These are phyloP conservation scores for Neonectria ditissima DNA, from an alignment of 2,329 filamentous ascomycete species.

Conservation along the genomic window DNA sequence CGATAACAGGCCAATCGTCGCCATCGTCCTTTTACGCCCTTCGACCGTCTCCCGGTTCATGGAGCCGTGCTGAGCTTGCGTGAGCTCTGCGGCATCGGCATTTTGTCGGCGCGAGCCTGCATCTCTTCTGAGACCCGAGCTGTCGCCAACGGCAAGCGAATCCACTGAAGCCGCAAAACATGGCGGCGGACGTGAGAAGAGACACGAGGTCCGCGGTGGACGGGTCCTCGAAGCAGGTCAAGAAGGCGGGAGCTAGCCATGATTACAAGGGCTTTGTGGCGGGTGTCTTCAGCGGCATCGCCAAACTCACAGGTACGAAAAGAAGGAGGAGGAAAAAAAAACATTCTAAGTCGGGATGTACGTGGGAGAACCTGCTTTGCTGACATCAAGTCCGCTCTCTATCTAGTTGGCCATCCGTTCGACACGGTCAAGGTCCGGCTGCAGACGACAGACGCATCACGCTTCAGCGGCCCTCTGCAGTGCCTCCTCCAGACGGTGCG, in stretches of 20 bases:
- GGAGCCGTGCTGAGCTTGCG: neutral
- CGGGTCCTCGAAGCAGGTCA: slow-evolving; percentile 9
- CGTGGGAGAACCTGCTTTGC: slow-evolving; percentile 9
- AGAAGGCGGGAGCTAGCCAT: slow-evolving; percentile 47
- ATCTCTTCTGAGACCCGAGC: too few species aligned
- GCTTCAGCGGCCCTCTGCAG: slow-evolving; percentile 88
- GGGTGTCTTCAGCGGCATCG: slow-evolving; percentile 93
- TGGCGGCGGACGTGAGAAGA: slow-evolving; percentile 40
- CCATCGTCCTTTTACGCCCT: neutral
- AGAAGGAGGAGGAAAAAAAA: too few species aligned
- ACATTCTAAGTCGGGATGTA: too few species aligned
- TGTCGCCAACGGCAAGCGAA: neutral
- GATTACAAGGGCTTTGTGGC: slow-evolving; percentile 96
- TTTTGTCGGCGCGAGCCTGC: slow-evolving; percentile 1
- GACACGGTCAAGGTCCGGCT: slow-evolving; percentile 97
- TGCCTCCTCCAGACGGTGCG: slow-evolving; percentile 87
- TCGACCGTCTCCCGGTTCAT: neutral
- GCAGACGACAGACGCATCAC: slow-evolving; percentile 82
- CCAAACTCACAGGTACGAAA: slow-evolving; percentile 82
- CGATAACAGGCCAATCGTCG: neutral
- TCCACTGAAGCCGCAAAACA: slow-evolving; percentile 17
- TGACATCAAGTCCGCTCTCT: slow-evolving; percentile 1
- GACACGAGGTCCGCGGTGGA: slow-evolving; percentile 13
- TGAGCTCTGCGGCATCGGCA: neutral
- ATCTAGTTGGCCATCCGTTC: slow-evolving; percentile 77